Percentiles rank a stretch among this genome's conserved stretches.
Conservation (phyloP, 306 rosid genomes). For the Cajanus cajan region DNA sequence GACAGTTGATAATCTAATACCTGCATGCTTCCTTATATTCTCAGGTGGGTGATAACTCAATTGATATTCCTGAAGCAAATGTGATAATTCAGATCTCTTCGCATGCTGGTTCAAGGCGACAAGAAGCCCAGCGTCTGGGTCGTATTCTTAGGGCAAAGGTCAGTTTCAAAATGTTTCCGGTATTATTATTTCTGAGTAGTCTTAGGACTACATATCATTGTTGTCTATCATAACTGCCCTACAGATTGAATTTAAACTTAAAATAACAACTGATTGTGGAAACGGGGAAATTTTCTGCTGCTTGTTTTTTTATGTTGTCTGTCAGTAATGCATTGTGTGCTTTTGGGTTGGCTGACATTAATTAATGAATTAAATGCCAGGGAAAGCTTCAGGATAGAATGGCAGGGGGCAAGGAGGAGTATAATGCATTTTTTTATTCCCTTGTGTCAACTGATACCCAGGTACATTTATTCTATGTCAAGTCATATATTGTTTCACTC, state of each 20-base stretch:
- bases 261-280: constrained; percentile 24
- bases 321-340: constrained; percentile 11
- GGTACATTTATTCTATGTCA: constrained; percentile 42
- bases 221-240: not conserved
- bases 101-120: constrained; percentile 99
- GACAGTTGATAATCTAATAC: constrained; percentile 17
- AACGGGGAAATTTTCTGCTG: constrained; percentile 15
- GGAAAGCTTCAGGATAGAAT: constrained; percentile 93
- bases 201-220: constrained; percentile 1
- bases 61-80: constrained; percentile 96
- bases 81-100: constrained; percentile 97
- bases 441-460: constrained; percentile 98
- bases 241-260: constrained; percentile 4
- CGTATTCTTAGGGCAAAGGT: constrained; percentile 99
- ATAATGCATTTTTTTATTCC: constrained; percentile 96
- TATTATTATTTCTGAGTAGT: not conserved
- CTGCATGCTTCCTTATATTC: constrained; percentile 26
- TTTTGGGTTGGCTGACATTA: constrained; percentile 17
- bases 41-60: constrained; percentile 97
- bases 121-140: constrained; percentile 97
- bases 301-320: constrained; percentile 17
- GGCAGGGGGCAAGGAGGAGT: constrained; percentile 99
- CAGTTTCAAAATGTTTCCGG: constrained; percentile 25
- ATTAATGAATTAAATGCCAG: constrained; percentile 49
- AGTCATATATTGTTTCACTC: constrained; percentile 5